Conservation (phyloP, 2,329 filamentous ascomycete genomes). For the Botrytis hyacinthi region DNA sequence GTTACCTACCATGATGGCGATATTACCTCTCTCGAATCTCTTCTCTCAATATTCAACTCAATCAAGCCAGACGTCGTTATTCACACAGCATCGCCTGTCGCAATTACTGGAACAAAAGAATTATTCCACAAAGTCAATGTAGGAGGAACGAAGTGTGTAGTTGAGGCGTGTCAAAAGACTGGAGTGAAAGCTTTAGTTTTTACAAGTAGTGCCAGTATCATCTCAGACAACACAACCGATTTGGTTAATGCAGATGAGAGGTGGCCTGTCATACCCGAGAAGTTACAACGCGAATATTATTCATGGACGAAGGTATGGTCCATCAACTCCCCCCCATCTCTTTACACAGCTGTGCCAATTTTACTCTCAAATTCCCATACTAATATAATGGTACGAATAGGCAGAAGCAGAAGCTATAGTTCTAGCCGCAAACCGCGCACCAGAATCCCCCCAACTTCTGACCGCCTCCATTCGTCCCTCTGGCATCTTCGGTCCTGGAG, state of each 20-base stretch:
- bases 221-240: conserved; percentile 77
- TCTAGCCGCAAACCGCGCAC: conserved; percentile 67
- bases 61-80: conserved; percentile 79
- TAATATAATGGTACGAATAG: conserved; percentile 37
- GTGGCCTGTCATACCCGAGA: conserved; percentile 72
- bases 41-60: conserved; percentile 62
- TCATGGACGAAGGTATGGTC: conserved; percentile 70
- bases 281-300: conserved; percentile 75
- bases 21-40: conserved; percentile 64
- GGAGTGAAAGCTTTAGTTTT: conserved; percentile 83
- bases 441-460: conserved; percentile 52
- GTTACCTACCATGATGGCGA: conserved; percentile 73
- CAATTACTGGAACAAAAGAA: conserved; percentile 52
- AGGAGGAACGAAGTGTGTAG: conserved; percentile 74
- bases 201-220: conserved; percentile 83
- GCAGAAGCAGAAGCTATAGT: conserved; percentile 80
- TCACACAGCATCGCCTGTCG: conserved; percentile 78
- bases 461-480: conserved; percentile 83
- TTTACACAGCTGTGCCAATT: not conserved
- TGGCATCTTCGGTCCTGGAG: conserved; percentile 88
- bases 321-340: not conserved
- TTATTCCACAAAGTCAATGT: conserved; percentile 83
- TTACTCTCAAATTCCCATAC: not conserved
- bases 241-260: conserved; percentile 82
- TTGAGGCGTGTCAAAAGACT: conserved; percentile 68